Evolutionary conservation across 192 early-diverging fungal species (phyloP).

Genomic region (Backusella circina): DNA sequence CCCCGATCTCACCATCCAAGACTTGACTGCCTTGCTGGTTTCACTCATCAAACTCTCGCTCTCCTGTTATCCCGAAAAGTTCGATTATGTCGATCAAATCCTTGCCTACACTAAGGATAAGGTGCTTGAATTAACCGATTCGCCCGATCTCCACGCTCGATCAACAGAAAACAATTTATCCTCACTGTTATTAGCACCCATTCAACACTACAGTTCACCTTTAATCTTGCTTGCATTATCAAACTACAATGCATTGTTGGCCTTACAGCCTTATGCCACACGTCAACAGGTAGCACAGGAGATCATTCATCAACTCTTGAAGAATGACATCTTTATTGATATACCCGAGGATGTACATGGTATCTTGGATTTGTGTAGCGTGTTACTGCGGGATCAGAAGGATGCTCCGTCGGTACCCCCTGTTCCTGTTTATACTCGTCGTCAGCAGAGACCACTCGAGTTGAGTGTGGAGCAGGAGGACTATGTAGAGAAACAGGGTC

Average conservation of each 20-base stretch:
- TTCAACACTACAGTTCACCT: slow-evolving; percentile 71
- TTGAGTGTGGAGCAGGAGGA: slow-evolving; percentile 78
- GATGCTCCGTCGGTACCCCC: slow-evolving; percentile 50
- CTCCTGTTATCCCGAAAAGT: slow-evolving; percentile 85
- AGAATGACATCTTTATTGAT: slow-evolving; percentile 63
- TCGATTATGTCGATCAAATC: slow-evolving; percentile 88
- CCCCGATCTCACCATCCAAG: slow-evolving; percentile 88
- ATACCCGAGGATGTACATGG: slow-evolving; percentile 75
- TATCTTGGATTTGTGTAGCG: slow-evolving; percentile 73
- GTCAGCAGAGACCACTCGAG: slow-evolving; percentile 38
- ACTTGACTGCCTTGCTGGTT: slow-evolving; percentile 86
- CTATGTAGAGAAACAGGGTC: slow-evolving; percentile 87
- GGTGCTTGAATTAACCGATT: slow-evolving; percentile 56
- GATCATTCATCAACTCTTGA: slow-evolving; percentile 65
- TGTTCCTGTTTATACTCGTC: slow-evolving; percentile 25
- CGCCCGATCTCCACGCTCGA: slow-evolving; percentile 66
- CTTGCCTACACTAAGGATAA: slow-evolving; percentile 86
- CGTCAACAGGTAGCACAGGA: slow-evolving; percentile 81
- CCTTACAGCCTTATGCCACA: slow-evolving; percentile 77
- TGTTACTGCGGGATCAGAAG: slow-evolving; percentile 80
- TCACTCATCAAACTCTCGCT: slow-evolving; percentile 88
- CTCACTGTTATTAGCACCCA: slow-evolving; percentile 79
- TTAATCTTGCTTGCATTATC: slow-evolving; percentile 66
- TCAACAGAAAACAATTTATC: slow-evolving; percentile 72
- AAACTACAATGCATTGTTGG: slow-evolving; percentile 82